Conservation (phyloP, 495 filamentous ascomycete species). For the Hypoxylon lienhwacheense region DNA sequence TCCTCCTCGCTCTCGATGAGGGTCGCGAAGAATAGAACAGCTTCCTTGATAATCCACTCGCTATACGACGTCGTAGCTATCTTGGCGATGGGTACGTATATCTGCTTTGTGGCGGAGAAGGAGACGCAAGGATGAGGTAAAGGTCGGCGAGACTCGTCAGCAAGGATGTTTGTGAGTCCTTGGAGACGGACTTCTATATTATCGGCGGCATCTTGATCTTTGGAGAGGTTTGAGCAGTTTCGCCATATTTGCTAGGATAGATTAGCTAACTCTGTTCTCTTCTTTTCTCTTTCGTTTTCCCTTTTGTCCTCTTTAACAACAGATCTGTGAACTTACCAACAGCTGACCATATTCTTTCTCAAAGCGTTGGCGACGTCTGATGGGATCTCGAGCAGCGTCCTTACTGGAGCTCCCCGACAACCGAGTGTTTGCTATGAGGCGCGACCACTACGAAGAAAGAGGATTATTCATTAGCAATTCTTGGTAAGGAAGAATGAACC, state of each 20-base stretch:
- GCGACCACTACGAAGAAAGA: slow-evolving; percentile 70
- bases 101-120: slow-evolving; percentile 78
- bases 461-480: too few relatives aligned
- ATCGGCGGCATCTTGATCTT: slow-evolving; percentile 57
- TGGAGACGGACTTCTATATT: slow-evolving; percentile 56
- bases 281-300: too few relatives aligned
- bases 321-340: slow-evolving; percentile 57
- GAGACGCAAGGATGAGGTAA: slow-evolving; percentile 85
- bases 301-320: not conserved
- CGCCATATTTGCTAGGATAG: slow-evolving; percentile 74
- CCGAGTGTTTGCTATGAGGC: slow-evolving; percentile 81
- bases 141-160: slow-evolving; percentile 84
- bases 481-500: too few relatives aligned
- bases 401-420: slow-evolving; percentile 59
- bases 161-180: slow-evolving; percentile 74
- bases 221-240: slow-evolving; percentile 57
- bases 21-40: slow-evolving; percentile 81
- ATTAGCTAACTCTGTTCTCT: too few relatives aligned
- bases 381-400: slow-evolving; percentile 70
- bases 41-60: slow-evolving; percentile 76
- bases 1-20: slow-evolving; percentile 96
- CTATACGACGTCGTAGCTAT: slow-evolving; percentile 78
- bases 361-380: slow-evolving; percentile 85
- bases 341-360: slow-evolving; percentile 85
- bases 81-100: slow-evolving; percentile 84